A percentile compares a stretch with the other conserved stretches of the same genome.
Evolutionary conservation across 2,329 filamentous ascomycete genomes (phyloP).

Genomic region (Fusarium sp.): DNA sequence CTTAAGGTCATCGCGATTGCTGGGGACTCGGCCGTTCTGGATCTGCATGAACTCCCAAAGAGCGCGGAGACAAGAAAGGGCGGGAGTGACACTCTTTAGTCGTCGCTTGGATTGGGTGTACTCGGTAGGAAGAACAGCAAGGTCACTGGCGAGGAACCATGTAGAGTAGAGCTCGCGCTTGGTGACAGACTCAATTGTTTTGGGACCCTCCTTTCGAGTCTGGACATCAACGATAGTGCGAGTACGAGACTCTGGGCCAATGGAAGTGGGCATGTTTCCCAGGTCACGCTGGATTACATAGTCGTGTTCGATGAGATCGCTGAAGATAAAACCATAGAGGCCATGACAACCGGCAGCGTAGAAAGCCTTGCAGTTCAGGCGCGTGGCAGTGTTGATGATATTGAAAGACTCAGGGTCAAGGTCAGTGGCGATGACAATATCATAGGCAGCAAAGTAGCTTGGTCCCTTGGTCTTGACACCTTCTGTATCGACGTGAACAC

Average conservation of each 20-base stretch:
- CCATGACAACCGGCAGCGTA: slow-evolving; percentile 91
- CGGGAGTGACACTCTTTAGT: slow-evolving; percentile 79
- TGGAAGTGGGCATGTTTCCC: slow-evolving; percentile 74
- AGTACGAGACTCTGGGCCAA: slow-evolving; percentile 77
- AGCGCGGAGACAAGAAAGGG: slow-evolving; percentile 86
- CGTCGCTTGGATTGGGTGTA: slow-evolving; percentile 74
- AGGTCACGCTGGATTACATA: slow-evolving; percentile 88
- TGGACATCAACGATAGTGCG: slow-evolving; percentile 78
- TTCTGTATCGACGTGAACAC: slow-evolving; percentile 74
- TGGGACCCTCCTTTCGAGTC: slow-evolving; percentile 73
- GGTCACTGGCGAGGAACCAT: slow-evolving; percentile 82
- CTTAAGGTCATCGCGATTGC: slow-evolving; percentile 73
- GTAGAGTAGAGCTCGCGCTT: slow-evolving; percentile 93
- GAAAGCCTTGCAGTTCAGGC: slow-evolving; percentile 81
- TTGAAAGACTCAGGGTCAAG: slow-evolving; percentile 79
- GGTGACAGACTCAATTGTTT: slow-evolving; percentile 84
- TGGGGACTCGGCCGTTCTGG: slow-evolving; percentile 64
- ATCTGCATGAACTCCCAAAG: slow-evolving; percentile 82
- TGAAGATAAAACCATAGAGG: slow-evolving; percentile 94
- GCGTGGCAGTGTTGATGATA: slow-evolving; percentile 86
- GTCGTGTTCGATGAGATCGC: slow-evolving; percentile 89
- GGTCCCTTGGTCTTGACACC: slow-evolving; percentile 74
- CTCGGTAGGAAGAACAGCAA: slow-evolving; percentile 76
- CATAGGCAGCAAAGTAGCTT: slow-evolving; percentile 81
- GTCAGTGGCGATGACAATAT: slow-evolving; percentile 91